A percentile compares a stretch with the other conserved stretches of the same genome.
Evolutionary conservation across 495 filamentous ascomycete genomes (phyloP).

Genomic region (Penicillium subrubescens): DNA sequence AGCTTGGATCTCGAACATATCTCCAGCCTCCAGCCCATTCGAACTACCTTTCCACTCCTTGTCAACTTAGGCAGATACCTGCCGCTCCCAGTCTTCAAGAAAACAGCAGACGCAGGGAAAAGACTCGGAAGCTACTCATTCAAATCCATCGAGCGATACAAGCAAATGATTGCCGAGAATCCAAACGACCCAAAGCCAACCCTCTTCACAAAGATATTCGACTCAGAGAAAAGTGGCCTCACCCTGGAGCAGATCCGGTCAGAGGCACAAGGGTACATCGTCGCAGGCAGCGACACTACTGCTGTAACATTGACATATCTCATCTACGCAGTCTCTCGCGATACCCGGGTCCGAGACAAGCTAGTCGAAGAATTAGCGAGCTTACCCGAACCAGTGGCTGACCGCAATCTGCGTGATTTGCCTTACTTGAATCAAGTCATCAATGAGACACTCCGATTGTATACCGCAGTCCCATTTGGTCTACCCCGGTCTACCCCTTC

Average conservation of each 20-base stretch:
- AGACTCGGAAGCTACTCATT: slow-evolving; percentile 38
- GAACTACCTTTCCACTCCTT: slow-evolving; percentile 39
- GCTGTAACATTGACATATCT: slow-evolving; percentile 47
- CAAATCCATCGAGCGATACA: slow-evolving; percentile 45
- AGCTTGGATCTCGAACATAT: slow-evolving; percentile 36
- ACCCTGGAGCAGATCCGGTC: slow-evolving; percentile 38
- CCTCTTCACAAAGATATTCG: slow-evolving; percentile 50
- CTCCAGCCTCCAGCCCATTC: slow-evolving; percentile 30
- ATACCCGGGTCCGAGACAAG: slow-evolving; percentile 34
- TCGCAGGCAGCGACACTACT: slow-evolving; percentile 57
- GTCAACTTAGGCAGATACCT: slow-evolving; percentile 16
- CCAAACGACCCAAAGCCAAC: slow-evolving; percentile 41
- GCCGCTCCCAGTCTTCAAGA: slow-evolving; percentile 23
- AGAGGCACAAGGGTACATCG: slow-evolving; percentile 49
- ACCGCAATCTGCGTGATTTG: slow-evolving; percentile 41
- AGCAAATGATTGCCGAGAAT: slow-evolving; percentile 39
- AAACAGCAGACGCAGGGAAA: slow-evolving; percentile 54
- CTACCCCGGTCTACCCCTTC: slow-evolving; percentile 41
- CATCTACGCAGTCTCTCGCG: slow-evolving; percentile 34
- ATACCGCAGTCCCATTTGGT: slow-evolving; percentile 50
- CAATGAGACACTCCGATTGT: slow-evolving; percentile 56
- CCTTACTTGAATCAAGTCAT: slow-evolving; percentile 44
- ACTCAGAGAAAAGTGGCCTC: slow-evolving; percentile 40
- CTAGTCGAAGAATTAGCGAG: slow-evolving; percentile 45
- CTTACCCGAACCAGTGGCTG: slow-evolving; percentile 34